Percentiles rank a stretch among this genome's conserved stretches.
These are phyloP conservation scores for Sphaerosporella brunnea DNA, from an alignment of 495 filamentous ascomycete species.

Conservation along the genomic window DNA sequence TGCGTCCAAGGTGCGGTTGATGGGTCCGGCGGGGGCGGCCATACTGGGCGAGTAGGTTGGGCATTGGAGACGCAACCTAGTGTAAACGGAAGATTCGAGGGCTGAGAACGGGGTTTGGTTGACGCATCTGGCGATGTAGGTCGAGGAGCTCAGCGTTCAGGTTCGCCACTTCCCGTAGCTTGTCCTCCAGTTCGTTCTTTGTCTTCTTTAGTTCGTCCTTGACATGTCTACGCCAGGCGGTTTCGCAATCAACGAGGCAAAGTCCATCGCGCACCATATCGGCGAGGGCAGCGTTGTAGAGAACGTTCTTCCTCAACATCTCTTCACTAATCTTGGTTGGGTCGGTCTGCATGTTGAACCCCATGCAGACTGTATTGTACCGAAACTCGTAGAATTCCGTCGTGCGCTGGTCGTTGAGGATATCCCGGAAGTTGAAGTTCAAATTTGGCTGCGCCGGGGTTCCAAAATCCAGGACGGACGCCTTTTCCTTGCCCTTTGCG, in stretches of 20 bases:
- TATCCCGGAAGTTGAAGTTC: neutral
- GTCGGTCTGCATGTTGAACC: neutral
- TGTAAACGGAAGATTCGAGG: neutral
- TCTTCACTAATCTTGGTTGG: neutral
- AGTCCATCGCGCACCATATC: neutral
- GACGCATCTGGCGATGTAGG: neutral
- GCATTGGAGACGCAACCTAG: too few species aligned
- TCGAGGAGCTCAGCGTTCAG: neutral
- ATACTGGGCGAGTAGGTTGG: too few species aligned
- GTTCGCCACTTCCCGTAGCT: neutral
- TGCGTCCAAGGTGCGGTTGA: too few species aligned
- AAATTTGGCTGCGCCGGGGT: neutral
- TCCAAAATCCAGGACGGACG: neutral
- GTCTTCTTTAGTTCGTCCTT: neutral
- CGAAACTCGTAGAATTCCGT: neutral
- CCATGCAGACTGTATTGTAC: neutral
- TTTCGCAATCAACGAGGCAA: neutral
- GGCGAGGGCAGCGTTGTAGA: neutral
- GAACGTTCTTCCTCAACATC: neutral
- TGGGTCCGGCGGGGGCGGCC: too few species aligned
- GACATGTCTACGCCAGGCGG: neutral
- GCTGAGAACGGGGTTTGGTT: neutral
- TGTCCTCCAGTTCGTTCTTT: neutral
- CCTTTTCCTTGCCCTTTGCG: neutral
- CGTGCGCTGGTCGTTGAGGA: neutral